Conservation (phyloP, 345 rosid genomes). For the Rhodomyrtus tomentosa region DNA sequence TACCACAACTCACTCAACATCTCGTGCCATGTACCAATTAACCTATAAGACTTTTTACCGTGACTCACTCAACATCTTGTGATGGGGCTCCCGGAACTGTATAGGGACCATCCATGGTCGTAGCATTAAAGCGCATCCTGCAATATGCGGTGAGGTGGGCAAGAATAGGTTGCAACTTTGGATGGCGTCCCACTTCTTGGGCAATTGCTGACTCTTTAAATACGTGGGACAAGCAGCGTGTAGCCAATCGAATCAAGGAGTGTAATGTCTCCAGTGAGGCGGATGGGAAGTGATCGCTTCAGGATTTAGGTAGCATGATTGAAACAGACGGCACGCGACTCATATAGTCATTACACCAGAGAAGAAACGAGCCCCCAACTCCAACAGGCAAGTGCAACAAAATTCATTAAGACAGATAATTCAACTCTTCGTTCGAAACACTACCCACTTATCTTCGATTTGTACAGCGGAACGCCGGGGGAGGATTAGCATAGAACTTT, state of each 20-base stretch:
- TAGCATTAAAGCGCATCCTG: not conserved
- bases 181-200: not conserved
- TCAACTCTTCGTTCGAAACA: not conserved
- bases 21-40: not conserved
- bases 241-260: not conserved
- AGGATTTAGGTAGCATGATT: not conserved
- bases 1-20: not conserved
- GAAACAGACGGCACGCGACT: not conserved
- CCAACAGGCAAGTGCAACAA: not conserved
- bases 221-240: not conserved
- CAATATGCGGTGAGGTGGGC: fast-evolving
- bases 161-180: not conserved
- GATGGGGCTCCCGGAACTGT: not conserved
- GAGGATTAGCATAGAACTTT: not conserved
- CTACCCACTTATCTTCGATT: not conserved
- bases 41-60: not conserved
- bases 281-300: not conserved
- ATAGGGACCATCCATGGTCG: not conserved
- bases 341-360: not conserved
- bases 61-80: not conserved
- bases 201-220: not conserved
- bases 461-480: not conserved
- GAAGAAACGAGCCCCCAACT: not conserved
- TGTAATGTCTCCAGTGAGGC: not conserved
- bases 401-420: not conserved